Percentiles rank a stretch among this genome's conserved stretches.
These are phyloP conservation scores for Truncatella angustata DNA, from an alignment of 2,329 filamentous ascomycete genomes.

Conservation along the genomic window DNA sequence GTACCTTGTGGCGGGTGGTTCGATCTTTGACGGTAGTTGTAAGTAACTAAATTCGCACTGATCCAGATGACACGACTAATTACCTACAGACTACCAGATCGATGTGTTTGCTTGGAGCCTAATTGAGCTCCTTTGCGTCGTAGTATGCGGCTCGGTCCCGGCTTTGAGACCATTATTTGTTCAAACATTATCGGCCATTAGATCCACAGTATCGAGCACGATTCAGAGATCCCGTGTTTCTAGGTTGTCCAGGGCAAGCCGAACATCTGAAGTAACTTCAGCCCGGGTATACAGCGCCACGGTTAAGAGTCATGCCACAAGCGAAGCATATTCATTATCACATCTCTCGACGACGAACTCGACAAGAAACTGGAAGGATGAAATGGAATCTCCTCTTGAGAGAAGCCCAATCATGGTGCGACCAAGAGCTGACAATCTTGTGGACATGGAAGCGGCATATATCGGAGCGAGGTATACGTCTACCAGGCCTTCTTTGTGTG, in stretches of 20 bases:
- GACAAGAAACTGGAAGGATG: slow-evolving; percentile 1
- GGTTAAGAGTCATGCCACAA: background rate
- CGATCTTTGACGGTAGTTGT: slow-evolving; percentile 4
- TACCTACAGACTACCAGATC: background rate
- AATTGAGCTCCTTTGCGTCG: slow-evolving; percentile 4
- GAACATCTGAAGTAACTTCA: background rate
- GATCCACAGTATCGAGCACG: slow-evolving; percentile 1
- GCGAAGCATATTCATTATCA: background rate
- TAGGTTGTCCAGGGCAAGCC: background rate
- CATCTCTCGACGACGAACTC: background rate
- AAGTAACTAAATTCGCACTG: background rate
- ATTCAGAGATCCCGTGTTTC: background rate
- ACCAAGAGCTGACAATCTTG: background rate
- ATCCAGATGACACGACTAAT: background rate
- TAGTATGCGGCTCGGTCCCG: background rate
- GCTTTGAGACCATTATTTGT: background rate
- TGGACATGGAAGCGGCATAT: background rate
- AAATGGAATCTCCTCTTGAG: background rate
- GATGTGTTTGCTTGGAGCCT: slow-evolving; percentile 5
- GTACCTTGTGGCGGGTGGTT: background rate
- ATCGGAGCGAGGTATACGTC: too few species aligned
- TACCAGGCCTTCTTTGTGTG: too few species aligned
- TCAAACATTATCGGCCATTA: background rate
- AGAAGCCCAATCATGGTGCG: background rate
- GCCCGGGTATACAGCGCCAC: background rate